Conservation (phyloP, 2,329 filamentous ascomycete genomes). For the Hymenoscyphus scutula region DNA sequence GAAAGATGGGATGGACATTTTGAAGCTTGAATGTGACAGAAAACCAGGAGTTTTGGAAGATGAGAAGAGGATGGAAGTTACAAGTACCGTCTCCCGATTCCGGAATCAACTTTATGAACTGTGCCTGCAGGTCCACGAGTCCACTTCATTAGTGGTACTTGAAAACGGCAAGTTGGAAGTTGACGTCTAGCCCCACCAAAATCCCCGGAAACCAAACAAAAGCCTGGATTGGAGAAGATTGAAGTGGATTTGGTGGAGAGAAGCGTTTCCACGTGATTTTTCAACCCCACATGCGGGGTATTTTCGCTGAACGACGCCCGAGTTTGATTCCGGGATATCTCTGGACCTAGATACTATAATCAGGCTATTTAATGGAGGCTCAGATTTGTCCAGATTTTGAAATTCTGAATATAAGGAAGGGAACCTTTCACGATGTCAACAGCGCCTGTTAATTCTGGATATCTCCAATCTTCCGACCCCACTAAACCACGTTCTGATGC, state of each 20-base stretch:
- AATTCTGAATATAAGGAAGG: neutral
- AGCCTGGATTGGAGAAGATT: neutral
- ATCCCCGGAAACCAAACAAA: conserved; percentile 9
- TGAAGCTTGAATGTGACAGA: neutral
- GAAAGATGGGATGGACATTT: conserved; percentile 26
- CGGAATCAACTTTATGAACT: neutral
- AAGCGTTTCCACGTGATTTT: neutral
- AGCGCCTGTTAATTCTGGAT: conserved; percentile 29
- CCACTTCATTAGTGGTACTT: conserved; percentile 9
- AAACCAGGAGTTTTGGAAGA: neutral
- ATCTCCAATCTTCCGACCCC: conserved; percentile 29
- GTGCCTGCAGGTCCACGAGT: neutral
- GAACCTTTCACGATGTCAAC: neutral
- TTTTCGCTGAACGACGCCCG: conserved; percentile 13
- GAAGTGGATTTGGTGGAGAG: conserved; percentile 2
- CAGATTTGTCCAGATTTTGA: neutral
- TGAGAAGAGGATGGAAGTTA: neutral
- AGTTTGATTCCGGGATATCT: conserved; percentile 9
- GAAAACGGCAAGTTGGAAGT: conserved; percentile 5
- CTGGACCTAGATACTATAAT: neutral
- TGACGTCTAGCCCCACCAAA: conserved; percentile 11
- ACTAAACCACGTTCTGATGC: conserved; percentile 31
- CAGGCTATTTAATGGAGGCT: neutral
- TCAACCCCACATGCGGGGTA: conserved; percentile 15
- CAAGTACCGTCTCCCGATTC: neutral